A percentile compares a stretch with the other conserved stretches of the same genome.
These are phyloP conservation scores for Penstemon eatonii DNA, from an alignment of 257 asterid genomes.

Conservation along the genomic window DNA sequence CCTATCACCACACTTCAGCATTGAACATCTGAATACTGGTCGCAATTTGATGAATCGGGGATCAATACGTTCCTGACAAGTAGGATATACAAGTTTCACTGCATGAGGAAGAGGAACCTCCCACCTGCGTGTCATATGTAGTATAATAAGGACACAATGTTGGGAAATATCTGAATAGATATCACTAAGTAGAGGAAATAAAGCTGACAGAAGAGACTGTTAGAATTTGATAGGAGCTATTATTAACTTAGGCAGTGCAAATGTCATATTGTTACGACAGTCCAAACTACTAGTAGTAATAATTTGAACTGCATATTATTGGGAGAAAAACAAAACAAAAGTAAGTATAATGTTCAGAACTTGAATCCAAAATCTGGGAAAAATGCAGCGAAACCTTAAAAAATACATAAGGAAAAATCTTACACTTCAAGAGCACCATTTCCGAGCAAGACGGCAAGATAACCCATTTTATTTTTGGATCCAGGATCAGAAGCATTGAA, in stretches of 20 bases:
- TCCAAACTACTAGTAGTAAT: too few species aligned
- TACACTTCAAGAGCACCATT: slow-evolving; percentile 97
- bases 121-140: slow-evolving; percentile 66
- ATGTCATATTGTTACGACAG: slow-evolving; percentile 13
- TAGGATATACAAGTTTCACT: slow-evolving; percentile 58
- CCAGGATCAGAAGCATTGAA: slow-evolving; percentile 39
- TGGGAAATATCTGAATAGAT: slow-evolving; percentile 15
- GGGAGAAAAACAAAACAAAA: neutral
- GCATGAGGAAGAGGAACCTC: slow-evolving; percentile 87
- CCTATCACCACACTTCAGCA: slow-evolving; percentile 62
- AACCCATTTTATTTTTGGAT: slow-evolving; percentile 75
- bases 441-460: slow-evolving; percentile 92
- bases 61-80: slow-evolving; percentile 58
- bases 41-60: slow-evolving; percentile 88
- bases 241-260: neutral
- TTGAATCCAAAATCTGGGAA: slow-evolving; percentile 5
- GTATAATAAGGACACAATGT: slow-evolving; percentile 25
- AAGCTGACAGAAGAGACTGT: slow-evolving; percentile 26
- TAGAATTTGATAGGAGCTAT: slow-evolving; percentile 10
- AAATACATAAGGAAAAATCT: slow-evolving; percentile 32
- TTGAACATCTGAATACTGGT: slow-evolving; percentile 90
- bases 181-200: slow-evolving; percentile 13
- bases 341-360: neutral
- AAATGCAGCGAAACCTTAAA: slow-evolving; percentile 6
- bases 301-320: neutral